Conservation (phyloP, 768 basidiomycete genomes). For the Suillus tomentosus region DNA sequence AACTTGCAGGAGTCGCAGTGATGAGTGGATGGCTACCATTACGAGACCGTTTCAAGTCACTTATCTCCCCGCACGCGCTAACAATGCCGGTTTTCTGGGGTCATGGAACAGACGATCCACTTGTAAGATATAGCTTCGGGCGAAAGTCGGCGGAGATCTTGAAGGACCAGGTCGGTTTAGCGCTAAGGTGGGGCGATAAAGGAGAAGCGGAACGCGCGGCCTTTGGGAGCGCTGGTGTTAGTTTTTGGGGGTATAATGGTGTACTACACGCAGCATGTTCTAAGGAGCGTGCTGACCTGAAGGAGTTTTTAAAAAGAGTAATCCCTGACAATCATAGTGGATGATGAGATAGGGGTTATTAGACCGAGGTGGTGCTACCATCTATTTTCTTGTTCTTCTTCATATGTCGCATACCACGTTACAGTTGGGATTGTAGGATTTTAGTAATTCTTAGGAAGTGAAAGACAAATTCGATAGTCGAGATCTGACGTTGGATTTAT, state of each 20-base stretch:
- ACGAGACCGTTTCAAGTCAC: slow-evolving; percentile 62
- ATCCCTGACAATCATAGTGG: slow-evolving; percentile 38
- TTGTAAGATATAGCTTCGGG: slow-evolving; percentile 63
- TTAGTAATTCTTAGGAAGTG: not conserved
- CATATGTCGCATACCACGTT: slow-evolving; percentile 2
- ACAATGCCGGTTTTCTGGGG: slow-evolving; percentile 85
- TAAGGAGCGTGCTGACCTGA: slow-evolving; percentile 71
- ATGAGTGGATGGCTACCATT: slow-evolving; percentile 85
- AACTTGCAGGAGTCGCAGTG: slow-evolving; percentile 69
- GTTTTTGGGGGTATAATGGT: slow-evolving; percentile 67
- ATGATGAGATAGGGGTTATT: not conserved
- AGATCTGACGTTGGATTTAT: not conserved
- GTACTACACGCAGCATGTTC: slow-evolving; percentile 66
- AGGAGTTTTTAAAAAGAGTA: slow-evolving; percentile 65
- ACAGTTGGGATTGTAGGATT: not conserved
- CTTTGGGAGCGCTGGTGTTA: slow-evolving; percentile 46
- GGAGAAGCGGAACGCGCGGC: slow-evolving; percentile 8
- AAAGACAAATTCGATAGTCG: not conserved
- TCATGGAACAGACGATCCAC: slow-evolving; percentile 74
- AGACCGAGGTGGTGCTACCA: not conserved
- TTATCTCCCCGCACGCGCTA: slow-evolving; percentile 56
- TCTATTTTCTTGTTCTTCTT: slow-evolving; percentile 1
- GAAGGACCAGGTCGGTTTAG: slow-evolving; percentile 52
- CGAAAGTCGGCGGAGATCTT: slow-evolving; percentile 59
- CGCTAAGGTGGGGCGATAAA: slow-evolving; percentile 4